Conservation (phyloP, 2,329 filamentous ascomycete genomes). For the Fusarium odoratissimum region DNA sequence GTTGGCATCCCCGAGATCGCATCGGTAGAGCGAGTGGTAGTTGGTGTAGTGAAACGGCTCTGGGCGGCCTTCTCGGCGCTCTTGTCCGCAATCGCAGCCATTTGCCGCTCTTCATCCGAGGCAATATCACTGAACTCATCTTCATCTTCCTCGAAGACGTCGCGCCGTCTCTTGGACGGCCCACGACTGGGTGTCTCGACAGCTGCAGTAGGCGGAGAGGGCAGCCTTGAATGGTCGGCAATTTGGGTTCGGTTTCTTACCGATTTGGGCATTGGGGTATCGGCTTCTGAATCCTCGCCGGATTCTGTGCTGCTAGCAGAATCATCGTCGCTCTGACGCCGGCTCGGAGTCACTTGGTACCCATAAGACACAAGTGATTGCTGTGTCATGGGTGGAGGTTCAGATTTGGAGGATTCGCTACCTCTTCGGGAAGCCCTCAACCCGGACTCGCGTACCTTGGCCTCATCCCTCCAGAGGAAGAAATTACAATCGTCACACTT, state of each 20-base stretch:
- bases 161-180: conserved; percentile 48
- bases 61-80: conserved; percentile 47
- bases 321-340: conserved; percentile 22
- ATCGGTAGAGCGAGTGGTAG: conserved; percentile 40
- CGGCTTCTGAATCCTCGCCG: conserved; percentile 21
- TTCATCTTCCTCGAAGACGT: conserved; percentile 43
- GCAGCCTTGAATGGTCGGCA: not conserved
- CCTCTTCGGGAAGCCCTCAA: conserved; percentile 16
- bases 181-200: conserved; percentile 35
- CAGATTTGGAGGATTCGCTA: conserved; percentile 34
- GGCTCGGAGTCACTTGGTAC: conserved; percentile 41
- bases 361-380: conserved; percentile 47
- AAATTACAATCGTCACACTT: conserved; percentile 58
- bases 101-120: conserved; percentile 55
- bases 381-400: conserved; percentile 47
- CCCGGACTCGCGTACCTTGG: conserved; percentile 47
- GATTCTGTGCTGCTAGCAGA: conserved; percentile 21
- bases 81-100: conserved; percentile 51
- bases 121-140: conserved; percentile 50
- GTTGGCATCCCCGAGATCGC: conserved; percentile 46
- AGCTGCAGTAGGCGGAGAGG: not conserved
- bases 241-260: not conserved
- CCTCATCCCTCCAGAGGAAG: conserved; percentile 59
- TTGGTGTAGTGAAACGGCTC: conserved; percentile 43
- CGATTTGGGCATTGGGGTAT: conserved; percentile 1